Percentiles rank a stretch among this genome's conserved stretches.
Evolutionary conservation across 305 asterid species (phyloP).

Genomic region (Petunia hybrid): DNA sequence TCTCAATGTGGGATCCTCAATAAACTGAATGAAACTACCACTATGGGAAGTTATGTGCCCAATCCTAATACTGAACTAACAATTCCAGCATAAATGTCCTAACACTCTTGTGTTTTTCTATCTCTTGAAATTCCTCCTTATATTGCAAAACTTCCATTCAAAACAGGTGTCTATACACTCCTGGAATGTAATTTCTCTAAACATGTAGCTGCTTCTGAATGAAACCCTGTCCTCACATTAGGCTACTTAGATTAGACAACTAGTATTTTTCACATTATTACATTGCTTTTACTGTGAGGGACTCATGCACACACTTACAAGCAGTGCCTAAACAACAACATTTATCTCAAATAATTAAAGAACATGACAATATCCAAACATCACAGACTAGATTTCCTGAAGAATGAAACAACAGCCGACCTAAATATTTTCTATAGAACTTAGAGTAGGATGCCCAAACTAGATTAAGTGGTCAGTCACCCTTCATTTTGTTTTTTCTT

Average conservation of each 20-base stretch:
- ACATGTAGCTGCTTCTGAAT: neutral
- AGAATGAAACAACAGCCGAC: neutral
- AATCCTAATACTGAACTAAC: neutral
- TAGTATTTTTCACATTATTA: neutral
- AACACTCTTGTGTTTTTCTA: neutral
- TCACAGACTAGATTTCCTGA: neutral
- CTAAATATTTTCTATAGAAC: neutral
- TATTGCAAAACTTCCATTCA: neutral
- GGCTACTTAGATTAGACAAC: neutral
- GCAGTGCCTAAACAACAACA: neutral
- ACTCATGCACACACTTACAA: neutral
- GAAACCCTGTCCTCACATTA: neutral
- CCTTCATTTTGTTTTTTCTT: too few species aligned
- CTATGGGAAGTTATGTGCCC: neutral
- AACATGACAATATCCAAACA: neutral
- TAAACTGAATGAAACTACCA: conserved; percentile 4
- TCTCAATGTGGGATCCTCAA: neutral
- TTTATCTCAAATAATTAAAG: neutral
- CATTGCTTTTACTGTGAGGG: neutral
- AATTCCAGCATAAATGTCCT: neutral
- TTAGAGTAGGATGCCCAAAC: neutral
- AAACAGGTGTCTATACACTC: neutral
- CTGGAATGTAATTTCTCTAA: neutral
- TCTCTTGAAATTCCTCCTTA: neutral
- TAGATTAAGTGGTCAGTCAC: neutral